These are phyloP conservation scores for Stephania cephalantha DNA, from an alignment of 164 flowering plant species.

Conservation along the genomic window DNA sequence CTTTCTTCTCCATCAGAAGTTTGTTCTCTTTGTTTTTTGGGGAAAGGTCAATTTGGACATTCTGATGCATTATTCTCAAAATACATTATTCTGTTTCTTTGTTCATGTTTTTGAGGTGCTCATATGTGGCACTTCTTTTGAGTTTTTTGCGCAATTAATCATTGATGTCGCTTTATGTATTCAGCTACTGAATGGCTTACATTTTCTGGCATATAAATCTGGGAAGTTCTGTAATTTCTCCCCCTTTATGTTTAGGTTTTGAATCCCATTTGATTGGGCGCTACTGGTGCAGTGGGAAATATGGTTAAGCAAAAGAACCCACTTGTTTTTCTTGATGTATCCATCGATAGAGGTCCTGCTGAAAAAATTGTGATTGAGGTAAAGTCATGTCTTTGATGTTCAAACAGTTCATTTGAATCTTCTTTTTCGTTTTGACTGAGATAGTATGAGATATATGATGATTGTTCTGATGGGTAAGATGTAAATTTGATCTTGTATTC, in stretches of 20 bases:
- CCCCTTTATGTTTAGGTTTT: not conserved
- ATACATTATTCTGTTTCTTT: no score
- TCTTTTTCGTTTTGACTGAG: not conserved
- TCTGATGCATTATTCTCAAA: no score
- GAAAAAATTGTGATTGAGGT: slow-evolving; percentile 73
- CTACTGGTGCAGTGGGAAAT: slow-evolving; percentile 13
- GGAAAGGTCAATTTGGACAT: no score
- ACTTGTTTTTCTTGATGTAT: slow-evolving; percentile 57
- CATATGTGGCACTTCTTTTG: no score
- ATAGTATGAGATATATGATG: not conserved
- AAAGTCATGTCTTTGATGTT: not conserved
- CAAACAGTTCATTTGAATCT: not conserved
- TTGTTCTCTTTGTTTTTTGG: no score
- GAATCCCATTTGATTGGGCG: slow-evolving; percentile 9
- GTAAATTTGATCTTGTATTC: not conserved
- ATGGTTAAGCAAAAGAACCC: slow-evolving; percentile 77
- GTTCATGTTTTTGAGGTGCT: no score
- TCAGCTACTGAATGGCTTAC: no score
- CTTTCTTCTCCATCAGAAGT: no score
- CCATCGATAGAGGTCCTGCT: slow-evolving; percentile 52
- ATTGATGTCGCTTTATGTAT: no score
- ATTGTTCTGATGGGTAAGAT: not conserved
- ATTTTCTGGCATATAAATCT: no score
- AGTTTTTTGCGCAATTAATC: no score
- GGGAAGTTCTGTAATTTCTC: not conserved